Base-by-base conservation (phyloP, 1,139 yeast species). In the Suhomyces guaymorum region DNA sequence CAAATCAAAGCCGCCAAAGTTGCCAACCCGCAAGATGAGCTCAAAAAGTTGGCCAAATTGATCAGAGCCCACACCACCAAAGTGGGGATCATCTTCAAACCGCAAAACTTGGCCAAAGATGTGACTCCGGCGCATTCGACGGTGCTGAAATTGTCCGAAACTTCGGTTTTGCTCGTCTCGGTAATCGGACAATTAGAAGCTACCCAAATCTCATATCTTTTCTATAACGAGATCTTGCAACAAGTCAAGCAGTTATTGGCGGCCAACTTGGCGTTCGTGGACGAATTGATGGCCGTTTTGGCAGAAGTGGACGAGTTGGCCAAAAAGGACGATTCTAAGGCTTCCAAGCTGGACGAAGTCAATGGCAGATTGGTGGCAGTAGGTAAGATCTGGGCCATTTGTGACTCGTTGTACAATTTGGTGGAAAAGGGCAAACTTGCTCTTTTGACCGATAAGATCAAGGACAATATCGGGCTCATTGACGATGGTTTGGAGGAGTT, bases 41-140 rank as follows among this genome's bases (percentile, higher is more conserved):
- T 85, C 17, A 56, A 54, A 8, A 87, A 86, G 52, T 56, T 83
- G 10, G 57, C 78, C 21, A 67, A 73, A 38, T 62, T 87, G 28
- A 66, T 82, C n/a, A 79, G 73, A 55, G 92, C 95, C 1, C 90
- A 85, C 54, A 70, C 83, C 2, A 86, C 95, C 3, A 86, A 85
- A 55, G 67, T 84, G 3, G 95, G 95, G 5, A 78, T 87, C 25
- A 75, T 87, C 1, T 82, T 80, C 58, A 78, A 80, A 47, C 85
- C 89, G 1, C 78, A 78, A 5, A 73, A 55, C 31, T 46, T 69
- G 27, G 67, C 42, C 43, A 58, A 50, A 39, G 73, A 44, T 49
- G 61, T 30, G 4, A 66, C 60, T 11, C 78, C 87, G 0, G 82
- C 84, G 1, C 70, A 59, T 43, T 64, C 61, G 18, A 80, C 84